phyloP scores from a whole-genome alignment of 495 filamentous ascomycete species.

The Podospora comata region DNA sequence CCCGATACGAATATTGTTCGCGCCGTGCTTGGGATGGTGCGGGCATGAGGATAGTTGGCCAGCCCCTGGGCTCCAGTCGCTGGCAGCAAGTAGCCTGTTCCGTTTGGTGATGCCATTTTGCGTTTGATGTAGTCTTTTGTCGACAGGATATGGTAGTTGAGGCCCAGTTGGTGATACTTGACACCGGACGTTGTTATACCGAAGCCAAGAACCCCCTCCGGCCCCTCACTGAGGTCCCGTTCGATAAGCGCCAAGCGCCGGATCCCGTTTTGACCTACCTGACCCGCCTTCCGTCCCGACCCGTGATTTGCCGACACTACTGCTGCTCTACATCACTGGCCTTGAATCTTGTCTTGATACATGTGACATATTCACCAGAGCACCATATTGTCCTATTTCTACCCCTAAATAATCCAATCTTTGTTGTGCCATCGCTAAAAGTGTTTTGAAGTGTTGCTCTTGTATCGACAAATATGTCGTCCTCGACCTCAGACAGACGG shows the following conservation, averaged over 20 bases:
- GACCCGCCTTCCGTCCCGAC: slow-evolving; percentile 24
- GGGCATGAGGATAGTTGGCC: slow-evolving; percentile 33
- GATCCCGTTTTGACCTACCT: slow-evolving; percentile 9
- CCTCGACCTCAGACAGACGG: neutral
- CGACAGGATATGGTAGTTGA: neutral
- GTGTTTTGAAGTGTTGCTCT: neutral
- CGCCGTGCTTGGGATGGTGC: slow-evolving; percentile 23
- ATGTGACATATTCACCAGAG: neutral
- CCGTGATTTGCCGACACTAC: slow-evolving; percentile 22
- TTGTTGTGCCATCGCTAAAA: neutral
- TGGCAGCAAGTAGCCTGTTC: slow-evolving; percentile 26
- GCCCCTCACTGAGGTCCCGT: neutral
- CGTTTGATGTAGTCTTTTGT: neutral
- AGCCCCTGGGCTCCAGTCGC: slow-evolving; percentile 24
- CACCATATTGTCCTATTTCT: neutral
- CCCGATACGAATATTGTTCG: slow-evolving; percentile 32
- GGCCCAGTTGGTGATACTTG: neutral
- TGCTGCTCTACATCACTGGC: neutral
- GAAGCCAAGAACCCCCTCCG: neutral
- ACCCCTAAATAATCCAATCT: neutral
- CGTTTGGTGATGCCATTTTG: slow-evolving; percentile 22
- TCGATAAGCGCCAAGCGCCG: neutral
- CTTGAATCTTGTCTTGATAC: neutral
- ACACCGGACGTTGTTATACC: neutral
- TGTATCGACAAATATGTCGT: neutral